Evolutionary conservation across 495 filamentous ascomycete species (phyloP), one percentile per base, ranked within the genome.

Genomic region (Xylaria bambusicola): DNA sequence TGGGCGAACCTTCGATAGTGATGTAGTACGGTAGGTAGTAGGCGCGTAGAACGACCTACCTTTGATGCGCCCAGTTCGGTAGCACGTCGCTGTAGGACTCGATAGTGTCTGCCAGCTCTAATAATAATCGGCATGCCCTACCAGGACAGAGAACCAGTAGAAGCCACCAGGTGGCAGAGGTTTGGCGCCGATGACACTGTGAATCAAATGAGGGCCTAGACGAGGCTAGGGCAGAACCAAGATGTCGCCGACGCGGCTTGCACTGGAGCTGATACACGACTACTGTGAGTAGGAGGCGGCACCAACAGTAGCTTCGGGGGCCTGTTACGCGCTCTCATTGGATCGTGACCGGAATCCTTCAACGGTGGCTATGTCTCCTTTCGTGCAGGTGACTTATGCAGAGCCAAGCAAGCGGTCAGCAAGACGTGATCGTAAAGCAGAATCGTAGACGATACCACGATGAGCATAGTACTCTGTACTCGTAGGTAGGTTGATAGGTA

Each of bases 301-400:
- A 27, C 49, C 2, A 55, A 9, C 35, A 53, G 50, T 29, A 12
- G 23, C 41, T 38, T 56, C 53, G 26, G 52, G 52, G 52, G 52
- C 40, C 36, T 12, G 40, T 21, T 38, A 10, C 29, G 38, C 53
- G 15, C 41, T 35, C 53, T 38, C 21, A 56, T 56, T 56, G 53
- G 53, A 56, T 56, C 44, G 23, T 21, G 29, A 36, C 3, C 20
- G 3, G 27, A 48, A 56, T 56, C 53, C 41, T 48, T 40, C 29
- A 40, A 51, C 20, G 33, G 20, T 13, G 40, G 26, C 29, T 29
- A 41, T 38, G 27, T 47, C 27, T 52, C 49, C n/a, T 60, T 38
- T 53, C 40, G 31, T 53, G 57, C 57, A 60, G 57, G 40, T 46
- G 57, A 47, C 57, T 60, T 52, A 53, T 60, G 57, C 57, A 52